These are phyloP conservation scores for Hyaloscypha hepaticicola DNA, from an alignment of 495 filamentous ascomycete genomes.

Conservation along the genomic window DNA sequence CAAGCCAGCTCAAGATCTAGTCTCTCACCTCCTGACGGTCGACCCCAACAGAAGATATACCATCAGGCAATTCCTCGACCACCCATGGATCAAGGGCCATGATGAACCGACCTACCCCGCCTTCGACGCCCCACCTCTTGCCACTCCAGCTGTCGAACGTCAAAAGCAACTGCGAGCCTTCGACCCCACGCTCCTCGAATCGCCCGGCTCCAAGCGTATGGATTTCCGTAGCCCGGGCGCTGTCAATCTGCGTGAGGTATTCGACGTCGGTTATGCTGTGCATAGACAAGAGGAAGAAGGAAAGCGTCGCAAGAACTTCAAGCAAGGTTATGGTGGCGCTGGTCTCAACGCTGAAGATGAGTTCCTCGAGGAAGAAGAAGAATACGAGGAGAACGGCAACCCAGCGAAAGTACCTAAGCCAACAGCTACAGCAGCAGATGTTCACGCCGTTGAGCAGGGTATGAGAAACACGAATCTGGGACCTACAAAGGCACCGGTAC, in stretches of 20 bases:
- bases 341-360: conserved; percentile 64
- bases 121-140: conserved; percentile 71
- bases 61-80: conserved; percentile 82
- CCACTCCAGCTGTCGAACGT: conserved; percentile 59
- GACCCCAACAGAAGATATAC: conserved; percentile 89
- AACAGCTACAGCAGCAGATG: conserved; percentile 54
- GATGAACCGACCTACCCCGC: conserved; percentile 77
- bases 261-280: conserved; percentile 95
- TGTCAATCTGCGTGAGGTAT: conserved; percentile 93
- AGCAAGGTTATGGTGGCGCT: conserved; percentile 59
- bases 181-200: conserved; percentile 56
- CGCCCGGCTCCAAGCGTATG: conserved; percentile 61
- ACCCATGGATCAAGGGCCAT: conserved; percentile 84
- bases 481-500: conserved; percentile 45
- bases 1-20: conserved; percentile 89
- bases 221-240: conserved; percentile 97
- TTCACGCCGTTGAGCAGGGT: conserved; percentile 79
- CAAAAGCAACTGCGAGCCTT: conserved; percentile 51
- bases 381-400: conserved; percentile 50
- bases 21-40: conserved; percentile 89
- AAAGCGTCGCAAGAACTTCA: conserved; percentile 82
- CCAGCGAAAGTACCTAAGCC: conserved; percentile 66
- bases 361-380: conserved; percentile 55
- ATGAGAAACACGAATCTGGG: conserved; percentile 77
- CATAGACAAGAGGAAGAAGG: conserved; percentile 95